Percentiles rank a stretch among this genome's conserved stretches.
Conservation (phyloP, 352 stramenopile genomes). For the Phytophthora pistaciae region DNA sequence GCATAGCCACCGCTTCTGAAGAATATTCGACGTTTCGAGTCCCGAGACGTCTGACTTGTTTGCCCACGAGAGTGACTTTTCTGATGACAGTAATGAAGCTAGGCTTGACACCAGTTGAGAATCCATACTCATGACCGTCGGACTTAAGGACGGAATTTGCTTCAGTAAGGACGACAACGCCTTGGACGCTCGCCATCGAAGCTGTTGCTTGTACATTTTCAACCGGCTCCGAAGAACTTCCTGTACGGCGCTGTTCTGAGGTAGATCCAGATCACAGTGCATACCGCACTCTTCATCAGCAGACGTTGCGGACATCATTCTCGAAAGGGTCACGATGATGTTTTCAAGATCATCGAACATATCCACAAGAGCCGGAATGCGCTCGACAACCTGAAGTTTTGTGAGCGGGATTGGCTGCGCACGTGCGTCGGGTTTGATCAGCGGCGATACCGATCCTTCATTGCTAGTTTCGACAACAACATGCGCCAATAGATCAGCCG, state of each 20-base stretch:
- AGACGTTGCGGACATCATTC: conserved; percentile 46
- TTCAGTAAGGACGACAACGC: conserved; percentile 76
- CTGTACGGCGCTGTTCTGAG: conserved; percentile 75
- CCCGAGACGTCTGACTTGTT: conserved; percentile 18
- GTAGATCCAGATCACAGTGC: conserved; percentile 60
- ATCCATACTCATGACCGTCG: conserved; percentile 51
- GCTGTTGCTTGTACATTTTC: conserved; percentile 81
- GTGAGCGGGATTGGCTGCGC: conserved; percentile 51
- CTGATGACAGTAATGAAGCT: conserved; percentile 56
- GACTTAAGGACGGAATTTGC: conserved; percentile 63
- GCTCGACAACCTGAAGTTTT: conserved; percentile 69
- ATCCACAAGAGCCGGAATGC: conserved; percentile 73
- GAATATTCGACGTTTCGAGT: conserved; percentile 30
- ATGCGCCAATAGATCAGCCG: conserved; percentile 49
- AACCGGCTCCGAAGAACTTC: conserved; percentile 62
- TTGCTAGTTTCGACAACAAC: conserved; percentile 27
- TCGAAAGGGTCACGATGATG: conserved; percentile 61
- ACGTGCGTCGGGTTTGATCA: conserved; percentile 24
- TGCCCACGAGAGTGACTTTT: conserved; percentile 55
- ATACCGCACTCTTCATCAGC: conserved; percentile 37
- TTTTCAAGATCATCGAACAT: conserved; percentile 83
- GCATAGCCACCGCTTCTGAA: conserved; percentile 76
- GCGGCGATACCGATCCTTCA: conserved; percentile 12
- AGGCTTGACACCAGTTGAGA: conserved; percentile 77
- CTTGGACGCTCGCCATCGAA: conserved; percentile 85